A percentile compares a stretch with the other conserved stretches of the same genome.
Evolutionary conservation across 2,329 filamentous ascomycete species (phyloP).

Genomic region (Elsinoe batatas): DNA sequence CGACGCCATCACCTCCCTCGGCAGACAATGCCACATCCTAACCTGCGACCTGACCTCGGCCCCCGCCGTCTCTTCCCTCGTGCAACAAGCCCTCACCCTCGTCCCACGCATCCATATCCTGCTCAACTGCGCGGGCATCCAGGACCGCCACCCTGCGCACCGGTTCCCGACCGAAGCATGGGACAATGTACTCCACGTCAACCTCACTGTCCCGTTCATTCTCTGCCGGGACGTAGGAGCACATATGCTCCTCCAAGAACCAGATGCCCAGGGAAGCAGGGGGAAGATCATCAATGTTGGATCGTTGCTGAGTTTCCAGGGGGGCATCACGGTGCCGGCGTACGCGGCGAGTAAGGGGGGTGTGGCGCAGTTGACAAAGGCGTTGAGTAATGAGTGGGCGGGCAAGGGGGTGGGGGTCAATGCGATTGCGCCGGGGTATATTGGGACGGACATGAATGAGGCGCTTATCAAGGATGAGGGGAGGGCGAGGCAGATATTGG

Average conservation of each 20-base stretch:
- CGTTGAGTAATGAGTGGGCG: slow-evolving; percentile 78
- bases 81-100: slow-evolving; percentile 52
- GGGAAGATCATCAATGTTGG: slow-evolving; percentile 79
- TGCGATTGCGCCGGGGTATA: slow-evolving; percentile 81
- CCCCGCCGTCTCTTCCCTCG: slow-evolving; percentile 50
- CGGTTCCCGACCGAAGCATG: slow-evolving; percentile 69
- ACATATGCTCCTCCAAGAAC: slow-evolving; percentile 57
- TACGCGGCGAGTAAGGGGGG: slow-evolving; percentile 82
- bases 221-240: slow-evolving; percentile 67
- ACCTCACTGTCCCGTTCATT: slow-evolving; percentile 72
- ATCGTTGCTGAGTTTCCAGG: slow-evolving; percentile 72
- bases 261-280: slow-evolving; percentile 43
- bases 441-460: slow-evolving; percentile 89
- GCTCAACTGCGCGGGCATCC: slow-evolving; percentile 80
- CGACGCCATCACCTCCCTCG: slow-evolving; percentile 52
- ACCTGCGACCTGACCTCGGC: slow-evolving; percentile 56
- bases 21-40: slow-evolving; percentile 58
- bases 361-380: slow-evolving; percentile 75
- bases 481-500: slow-evolving; percentile 62
- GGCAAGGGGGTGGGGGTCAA: slow-evolving; percentile 73
- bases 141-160: slow-evolving; percentile 65
- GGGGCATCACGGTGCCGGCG: slow-evolving; percentile 77
- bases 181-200: slow-evolving; percentile 75
- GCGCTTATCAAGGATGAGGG: slow-evolving; percentile 65
- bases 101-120: slow-evolving; percentile 62